Conservation (phyloP, 345 rosid genomes). For the Rhizophora apiculata region DNA sequence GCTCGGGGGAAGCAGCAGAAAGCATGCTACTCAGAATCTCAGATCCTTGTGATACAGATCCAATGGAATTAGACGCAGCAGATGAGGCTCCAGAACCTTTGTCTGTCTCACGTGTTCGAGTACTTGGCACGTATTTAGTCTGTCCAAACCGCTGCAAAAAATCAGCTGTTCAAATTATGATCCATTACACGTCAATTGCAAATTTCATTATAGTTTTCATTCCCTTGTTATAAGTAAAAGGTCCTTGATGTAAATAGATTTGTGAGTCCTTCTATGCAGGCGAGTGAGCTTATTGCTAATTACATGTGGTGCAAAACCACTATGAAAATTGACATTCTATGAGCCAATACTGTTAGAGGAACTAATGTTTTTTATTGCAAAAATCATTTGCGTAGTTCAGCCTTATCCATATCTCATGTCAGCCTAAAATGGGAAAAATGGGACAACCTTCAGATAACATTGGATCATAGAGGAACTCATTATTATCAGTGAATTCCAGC, state of each 20-base stretch:
- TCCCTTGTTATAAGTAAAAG: too few species aligned
- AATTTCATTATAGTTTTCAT: too few species aligned
- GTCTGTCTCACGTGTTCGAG: conserved; percentile 35
- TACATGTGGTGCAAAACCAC: neutral
- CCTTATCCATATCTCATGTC: neutral
- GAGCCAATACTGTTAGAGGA: neutral
- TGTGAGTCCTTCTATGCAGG: too few species aligned
- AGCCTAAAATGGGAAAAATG: neutral
- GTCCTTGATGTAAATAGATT: too few species aligned
- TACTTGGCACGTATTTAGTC: conserved; percentile 39
- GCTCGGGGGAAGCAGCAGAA: conserved; percentile 50
- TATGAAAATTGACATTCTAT: neutral
- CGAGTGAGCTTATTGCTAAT: neutral
- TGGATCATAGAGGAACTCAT: neutral
- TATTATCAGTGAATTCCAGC: neutral
- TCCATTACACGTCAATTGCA: neutral
- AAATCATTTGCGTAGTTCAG: neutral
- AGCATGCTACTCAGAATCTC: conserved; percentile 59
- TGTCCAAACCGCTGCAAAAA: conserved; percentile 35
- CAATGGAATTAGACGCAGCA: conserved; percentile 29
- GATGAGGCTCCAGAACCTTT: conserved; percentile 33
- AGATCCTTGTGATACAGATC: conserved; percentile 30
- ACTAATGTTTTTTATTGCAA: neutral
- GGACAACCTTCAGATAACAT: neutral
- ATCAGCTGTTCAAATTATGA: neutral